Percentiles rank a stretch among this genome's conserved stretches.
phyloP scores from a whole-genome alignment of 257 asterid species.

The Solanum tacnaense region DNA sequence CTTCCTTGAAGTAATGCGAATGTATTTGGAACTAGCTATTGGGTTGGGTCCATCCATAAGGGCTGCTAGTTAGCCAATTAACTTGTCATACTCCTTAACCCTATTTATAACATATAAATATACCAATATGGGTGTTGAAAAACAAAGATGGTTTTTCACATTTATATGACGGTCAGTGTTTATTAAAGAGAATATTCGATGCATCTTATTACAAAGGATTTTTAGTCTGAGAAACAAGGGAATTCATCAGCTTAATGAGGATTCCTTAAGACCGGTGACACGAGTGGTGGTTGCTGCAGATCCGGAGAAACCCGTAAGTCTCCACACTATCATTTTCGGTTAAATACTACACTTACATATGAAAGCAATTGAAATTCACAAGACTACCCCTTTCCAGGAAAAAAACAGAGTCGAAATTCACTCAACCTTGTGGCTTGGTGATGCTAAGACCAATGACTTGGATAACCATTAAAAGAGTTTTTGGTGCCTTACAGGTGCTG shows the following conservation, averaged over 20 bases:
- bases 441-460: background rate
- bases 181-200: background rate
- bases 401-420: background rate
- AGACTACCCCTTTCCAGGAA: background rate
- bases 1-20: background rate
- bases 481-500: background rate
- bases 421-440: background rate
- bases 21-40: background rate
- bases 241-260: background rate
- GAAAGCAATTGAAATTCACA: background rate
- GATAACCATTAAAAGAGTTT: background rate
- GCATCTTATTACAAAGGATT: background rate
- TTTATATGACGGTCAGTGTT: background rate
- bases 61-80: background rate
- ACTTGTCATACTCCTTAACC: background rate
- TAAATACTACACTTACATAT: background rate
- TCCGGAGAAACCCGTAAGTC: background rate
- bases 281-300: background rate
- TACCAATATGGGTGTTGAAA: background rate
- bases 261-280: background rate
- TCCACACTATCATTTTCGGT: background rate
- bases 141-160: background rate
- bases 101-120: background rate
- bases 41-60: background rate
- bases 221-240: background rate